These are phyloP conservation scores for Astrothelium subdiscretum DNA, from an alignment of 495 filamentous ascomycete species.

Conservation along the genomic window DNA sequence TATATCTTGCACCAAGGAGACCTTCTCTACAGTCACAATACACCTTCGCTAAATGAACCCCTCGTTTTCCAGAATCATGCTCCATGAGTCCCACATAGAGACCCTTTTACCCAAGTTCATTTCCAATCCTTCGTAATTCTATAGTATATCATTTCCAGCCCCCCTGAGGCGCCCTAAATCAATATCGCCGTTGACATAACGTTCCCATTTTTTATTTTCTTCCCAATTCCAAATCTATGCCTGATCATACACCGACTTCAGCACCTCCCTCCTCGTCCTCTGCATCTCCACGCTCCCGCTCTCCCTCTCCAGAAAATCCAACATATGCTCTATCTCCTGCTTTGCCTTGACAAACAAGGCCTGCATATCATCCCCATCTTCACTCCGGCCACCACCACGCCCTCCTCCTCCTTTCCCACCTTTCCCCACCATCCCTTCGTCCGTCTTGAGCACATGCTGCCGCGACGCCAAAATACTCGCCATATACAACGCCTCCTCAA, in stretches of 20 bases:
- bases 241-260: neutral
- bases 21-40: too few species aligned
- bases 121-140: too few species aligned
- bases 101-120: too few species aligned
- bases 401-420: neutral
- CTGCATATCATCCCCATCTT: neutral
- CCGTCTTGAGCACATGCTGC: neutral
- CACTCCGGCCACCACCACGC: neutral
- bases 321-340: slow-evolving; percentile 14
- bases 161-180: too few species aligned
- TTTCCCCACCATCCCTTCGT: neutral
- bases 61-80: too few species aligned
- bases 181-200: neutral
- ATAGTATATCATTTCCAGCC: too few species aligned
- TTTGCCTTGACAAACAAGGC: slow-evolving; percentile 18
- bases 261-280: neutral
- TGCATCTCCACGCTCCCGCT: slow-evolving; percentile 5
- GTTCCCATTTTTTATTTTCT: neutral
- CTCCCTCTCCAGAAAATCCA: slow-evolving; percentile 19
- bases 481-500: slow-evolving; percentile 45
- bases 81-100: too few species aligned
- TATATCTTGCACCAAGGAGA: too few species aligned
- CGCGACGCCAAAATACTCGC: slow-evolving; percentile 21
- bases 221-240: neutral
- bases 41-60: too few species aligned